Base-by-base conservation (phyloP, 257 asterid species). In the Jacaranda copaia region DNA sequence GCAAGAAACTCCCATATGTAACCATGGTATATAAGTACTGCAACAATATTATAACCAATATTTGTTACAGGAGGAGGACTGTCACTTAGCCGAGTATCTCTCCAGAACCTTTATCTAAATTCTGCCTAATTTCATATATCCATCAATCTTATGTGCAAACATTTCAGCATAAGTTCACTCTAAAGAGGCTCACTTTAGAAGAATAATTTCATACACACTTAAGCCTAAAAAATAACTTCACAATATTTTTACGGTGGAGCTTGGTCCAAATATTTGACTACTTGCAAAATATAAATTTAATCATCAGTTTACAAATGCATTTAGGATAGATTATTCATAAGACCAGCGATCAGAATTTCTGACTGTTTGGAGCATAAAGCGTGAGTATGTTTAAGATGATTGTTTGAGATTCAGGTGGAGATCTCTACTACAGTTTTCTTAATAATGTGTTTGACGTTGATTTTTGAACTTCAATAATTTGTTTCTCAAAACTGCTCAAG, bases 1-100 rank as follows among this genome's bases (percentile, higher is more conserved):
- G 89, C 72, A 82, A 78, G 68, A 69, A 63, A 57, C 42, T 55
- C 35, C 38, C 77, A 78, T 39, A 55, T 43, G 68, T 61, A 79
- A 76, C 53, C 48, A 65, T 55, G 65, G 15, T 36, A 70, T 58
- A 53, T 52, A 59, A 20, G 75, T 35, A 45, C 38, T 25, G 71
- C 38, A 16, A 5, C 40, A 32, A 67, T 39, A 46, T 20, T 55
- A 39, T 16, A 67, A 71, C 64, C 57, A 38, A 56, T 70, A 57
- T 15, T 51, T 46, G 57, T 20, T 74, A 72, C 72, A 73, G 35
- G 16, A 25, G 35, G 16, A 25, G 70, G 55, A 58, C 19, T 25
- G 61, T 75, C 61, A 68, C 56, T 72, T 53, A 42, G 53, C 78
- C 36, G 20, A 45, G 46, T 70, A 61, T 39, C 39, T 39, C 15